These are phyloP conservation scores for Chytriomyces sp. DNA, from an alignment of 192 early-diverging fungal species.

Conservation along the genomic window DNA sequence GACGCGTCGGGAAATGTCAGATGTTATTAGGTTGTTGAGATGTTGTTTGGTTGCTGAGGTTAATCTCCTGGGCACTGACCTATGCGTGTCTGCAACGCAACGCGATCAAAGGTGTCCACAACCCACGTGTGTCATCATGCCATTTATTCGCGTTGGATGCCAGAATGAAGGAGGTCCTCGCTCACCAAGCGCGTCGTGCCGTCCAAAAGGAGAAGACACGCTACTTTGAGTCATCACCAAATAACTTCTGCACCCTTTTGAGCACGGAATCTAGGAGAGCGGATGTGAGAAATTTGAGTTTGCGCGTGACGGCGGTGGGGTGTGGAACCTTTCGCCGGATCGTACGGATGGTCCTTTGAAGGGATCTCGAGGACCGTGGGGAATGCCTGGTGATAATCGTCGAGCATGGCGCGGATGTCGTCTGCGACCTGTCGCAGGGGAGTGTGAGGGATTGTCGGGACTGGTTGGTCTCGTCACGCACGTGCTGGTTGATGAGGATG, in stretches of 20 bases:
- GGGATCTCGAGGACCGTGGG: conserved; percentile 98
- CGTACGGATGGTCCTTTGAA: conserved; percentile 98
- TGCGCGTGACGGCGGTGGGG: neutral
- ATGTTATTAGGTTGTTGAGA: no score
- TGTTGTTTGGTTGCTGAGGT: no score
- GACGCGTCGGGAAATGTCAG: no score
- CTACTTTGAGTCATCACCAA: conserved; percentile 54
- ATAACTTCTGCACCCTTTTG: conserved; percentile 56
- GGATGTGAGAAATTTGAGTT: neutral
- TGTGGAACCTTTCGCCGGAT: conserved; percentile 62
- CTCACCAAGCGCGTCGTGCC: no score
- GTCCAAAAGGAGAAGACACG: no score
- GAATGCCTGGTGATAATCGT: conserved; percentile 89
- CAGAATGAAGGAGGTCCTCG: no score
- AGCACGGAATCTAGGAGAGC: conserved; percentile 49
- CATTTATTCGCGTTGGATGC: no score
- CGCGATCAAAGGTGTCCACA: no score
- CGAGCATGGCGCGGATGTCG: conserved; percentile 84
- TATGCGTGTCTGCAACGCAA: no score
- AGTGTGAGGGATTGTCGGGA: neutral
- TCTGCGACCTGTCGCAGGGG: conserved; percentile 77
- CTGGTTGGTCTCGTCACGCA: conserved; percentile 41
- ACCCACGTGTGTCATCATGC: no score
- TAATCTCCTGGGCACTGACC: no score
- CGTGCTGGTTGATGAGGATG: conserved; percentile 96